These are phyloP conservation scores for Naganishia cerealis DNA, from an alignment of 1,284 basidiomycete species.

Conservation along the genomic window DNA sequence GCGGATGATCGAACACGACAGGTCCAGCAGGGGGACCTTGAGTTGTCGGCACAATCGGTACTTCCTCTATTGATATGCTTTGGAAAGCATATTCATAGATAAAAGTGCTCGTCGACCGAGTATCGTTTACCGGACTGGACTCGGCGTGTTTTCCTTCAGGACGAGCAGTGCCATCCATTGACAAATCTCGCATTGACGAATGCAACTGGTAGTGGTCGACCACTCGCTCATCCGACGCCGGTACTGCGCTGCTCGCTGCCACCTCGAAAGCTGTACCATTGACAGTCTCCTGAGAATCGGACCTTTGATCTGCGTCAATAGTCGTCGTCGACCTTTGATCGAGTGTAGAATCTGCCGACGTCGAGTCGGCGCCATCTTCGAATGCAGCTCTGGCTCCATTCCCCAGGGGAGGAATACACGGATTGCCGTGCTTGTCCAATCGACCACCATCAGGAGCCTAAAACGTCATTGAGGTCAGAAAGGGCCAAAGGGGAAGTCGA, in stretches of 20 bases:
- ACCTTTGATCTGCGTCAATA: not conserved
- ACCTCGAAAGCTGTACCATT: not conserved
- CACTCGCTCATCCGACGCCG: not conserved
- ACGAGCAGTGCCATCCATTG: not conserved
- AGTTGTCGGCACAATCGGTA: conserved; percentile 38
- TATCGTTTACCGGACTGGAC: conserved; percentile 3
- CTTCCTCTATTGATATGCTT: conserved; percentile 14
- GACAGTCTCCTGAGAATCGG: not conserved
- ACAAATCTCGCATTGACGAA: conserved; percentile 16
- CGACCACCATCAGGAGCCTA: conserved; percentile 48
- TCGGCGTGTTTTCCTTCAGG: not conserved
- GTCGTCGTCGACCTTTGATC: not conserved
- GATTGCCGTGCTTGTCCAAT: conserved; percentile 44
- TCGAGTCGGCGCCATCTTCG: not conserved
- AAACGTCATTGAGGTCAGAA: not conserved
- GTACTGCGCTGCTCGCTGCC: not conserved
- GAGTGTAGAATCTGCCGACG: not conserved
- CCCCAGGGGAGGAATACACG: conserved; percentile 46
- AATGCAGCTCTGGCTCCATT: conserved; percentile 51
- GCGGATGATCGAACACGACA: conserved; percentile 49
- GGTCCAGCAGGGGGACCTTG: conserved; percentile 46
- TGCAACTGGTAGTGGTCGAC: not conserved
- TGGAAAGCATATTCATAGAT: not conserved
- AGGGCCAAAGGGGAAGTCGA: not conserved
- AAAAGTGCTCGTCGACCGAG: conserved; percentile 6